Percentiles rank a stretch among this genome's conserved stretches.
phyloP scores from a whole-genome alignment of 352 stramenopile species.

The Globisporangium nodosum region DNA sequence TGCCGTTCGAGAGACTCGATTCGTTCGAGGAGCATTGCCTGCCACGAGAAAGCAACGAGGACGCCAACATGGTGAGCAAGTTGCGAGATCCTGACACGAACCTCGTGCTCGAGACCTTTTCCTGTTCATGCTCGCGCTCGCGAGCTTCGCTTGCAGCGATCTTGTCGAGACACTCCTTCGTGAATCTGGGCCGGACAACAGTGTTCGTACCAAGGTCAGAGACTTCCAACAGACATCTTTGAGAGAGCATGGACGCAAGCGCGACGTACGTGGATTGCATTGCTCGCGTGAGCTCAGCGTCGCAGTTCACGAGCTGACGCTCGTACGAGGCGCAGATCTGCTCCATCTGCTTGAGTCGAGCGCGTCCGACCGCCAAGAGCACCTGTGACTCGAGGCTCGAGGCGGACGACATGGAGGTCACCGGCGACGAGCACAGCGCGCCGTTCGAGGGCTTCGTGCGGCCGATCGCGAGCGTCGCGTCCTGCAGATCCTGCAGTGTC shows the following conservation, averaged over 20 bases:
- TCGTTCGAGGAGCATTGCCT: slow-evolving; percentile 20
- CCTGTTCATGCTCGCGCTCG: slow-evolving; percentile 23
- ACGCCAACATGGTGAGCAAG: background rate
- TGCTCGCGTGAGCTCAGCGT: slow-evolving; percentile 42
- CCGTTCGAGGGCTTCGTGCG: background rate
- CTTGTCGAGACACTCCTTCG: slow-evolving; percentile 33
- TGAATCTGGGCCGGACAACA: slow-evolving; percentile 11
- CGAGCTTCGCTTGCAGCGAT: slow-evolving; percentile 25
- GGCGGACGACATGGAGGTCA: slow-evolving; percentile 1
- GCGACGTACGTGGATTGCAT: slow-evolving; percentile 30
- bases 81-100: background rate
- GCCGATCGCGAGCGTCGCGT: slow-evolving; percentile 13
- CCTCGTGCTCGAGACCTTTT: slow-evolving; percentile 20
- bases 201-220: background rate
- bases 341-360: slow-evolving; percentile 38
- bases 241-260: background rate
- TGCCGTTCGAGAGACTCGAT: slow-evolving; percentile 21
- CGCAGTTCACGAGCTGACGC: slow-evolving; percentile 36
- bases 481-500: slow-evolving; percentile 43
- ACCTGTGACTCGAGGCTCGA: slow-evolving; percentile 38
- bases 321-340: slow-evolving; percentile 40
- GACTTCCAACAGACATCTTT: background rate
- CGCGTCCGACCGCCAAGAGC: slow-evolving; percentile 29
- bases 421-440: background rate
- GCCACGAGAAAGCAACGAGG: background rate